Evolutionary conservation across 768 basidiomycete genomes (phyloP), one percentile per base, ranked within the genome.

Genomic region (Amanita pallidorosea): DNA sequence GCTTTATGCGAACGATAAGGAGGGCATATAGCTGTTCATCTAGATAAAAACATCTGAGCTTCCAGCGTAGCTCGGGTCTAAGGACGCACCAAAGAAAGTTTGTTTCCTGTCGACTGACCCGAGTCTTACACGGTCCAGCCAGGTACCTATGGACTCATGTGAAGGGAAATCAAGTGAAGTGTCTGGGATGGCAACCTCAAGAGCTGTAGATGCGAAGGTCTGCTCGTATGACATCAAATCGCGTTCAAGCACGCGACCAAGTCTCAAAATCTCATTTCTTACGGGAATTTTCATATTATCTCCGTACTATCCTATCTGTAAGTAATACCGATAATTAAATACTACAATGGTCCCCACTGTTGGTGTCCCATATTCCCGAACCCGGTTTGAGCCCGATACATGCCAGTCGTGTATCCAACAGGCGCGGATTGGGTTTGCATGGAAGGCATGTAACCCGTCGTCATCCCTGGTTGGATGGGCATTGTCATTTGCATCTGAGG

Each of bases 41-140:
- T 80, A 15, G n/a, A 51, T 40, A 60, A 36, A 56, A 52, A 59
- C 63, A 56, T 63, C 57, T 60, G 49, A 50, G 45, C 40, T 44
- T 55, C 48, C 56, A 55, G 50, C 41, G 34, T 29, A 11, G 43
- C 56, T 42, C 50, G 36, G 29, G 29, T 13, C 1, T 3, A 51
- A 54, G 55, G 55, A 65, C 75, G 61, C 61, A 86, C 87, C 87
- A 57, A 88, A 89, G 68, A 86, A 89, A 1, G 83, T 83, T 57
- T 82, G 75, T 49, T 70, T 74, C 59, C 84, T 70, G 54, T 85
- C 81, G 13, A 69, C 63, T 5, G 61, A 60, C 15, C 65, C 65
- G 7, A 68, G 62, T 38, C 67, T 68, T 18, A 82, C 63, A 17
- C 63, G 68, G 2, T 61, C 55, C 22, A 88, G 63, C 85, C 85